Base-by-base conservation (phyloP, 768 basidiomycete genomes). In the Pleurotus citrinopileatus region DNA sequence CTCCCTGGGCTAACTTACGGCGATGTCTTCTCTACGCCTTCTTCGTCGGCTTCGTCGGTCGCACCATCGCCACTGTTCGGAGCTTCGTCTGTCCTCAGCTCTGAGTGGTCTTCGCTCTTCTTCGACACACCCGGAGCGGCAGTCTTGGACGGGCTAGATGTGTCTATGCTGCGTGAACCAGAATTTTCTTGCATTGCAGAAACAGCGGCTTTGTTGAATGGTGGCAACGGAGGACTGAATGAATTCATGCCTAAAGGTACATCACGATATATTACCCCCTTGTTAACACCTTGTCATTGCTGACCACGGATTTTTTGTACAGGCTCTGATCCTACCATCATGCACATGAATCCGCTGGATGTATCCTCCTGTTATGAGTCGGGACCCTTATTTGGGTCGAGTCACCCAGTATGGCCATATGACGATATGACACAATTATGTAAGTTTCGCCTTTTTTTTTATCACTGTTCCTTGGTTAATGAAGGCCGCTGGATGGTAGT, bases 31-130 rank as follows among this genome's bases (percentile, higher is more conserved):
- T 27, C 44, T 3, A 27, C 44, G 2, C 44, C 44, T 1, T 46
- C 44, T 5, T 27, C 44, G 8, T 46, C 44, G 22, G 4, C 44
- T 1, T 29, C 44, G 1, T 26, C 44, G n/a, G 9, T 15, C 12
- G 6, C 19, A 4, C 48, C 15, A 13, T 36, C 29, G 1, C 34
- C 19, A 42, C 61, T 17, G 38, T 29, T 42, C 5, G 15, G 6
- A 15, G 7, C 50, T 0, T 53, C 57, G 17, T 61, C 57, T 3
- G 65, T 61, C 19, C 55, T 57, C 10, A 54, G 64, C 0, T 52
- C 73, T 13, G 70, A 74, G 27, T 76, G 74, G 76, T 72, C 71
- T 37, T 57, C 65, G 19, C 53, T 62, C 3, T 57, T 55, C 51
- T 70, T 72, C 22, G 56, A 66, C 2, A 55, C 67, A 3, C 69